A percentile compares a stretch with the other conserved stretches of the same genome.
Evolutionary conservation across 2,329 filamentous ascomycete genomes (phyloP).

Genomic region (Talaromyces funiculosus): DNA sequence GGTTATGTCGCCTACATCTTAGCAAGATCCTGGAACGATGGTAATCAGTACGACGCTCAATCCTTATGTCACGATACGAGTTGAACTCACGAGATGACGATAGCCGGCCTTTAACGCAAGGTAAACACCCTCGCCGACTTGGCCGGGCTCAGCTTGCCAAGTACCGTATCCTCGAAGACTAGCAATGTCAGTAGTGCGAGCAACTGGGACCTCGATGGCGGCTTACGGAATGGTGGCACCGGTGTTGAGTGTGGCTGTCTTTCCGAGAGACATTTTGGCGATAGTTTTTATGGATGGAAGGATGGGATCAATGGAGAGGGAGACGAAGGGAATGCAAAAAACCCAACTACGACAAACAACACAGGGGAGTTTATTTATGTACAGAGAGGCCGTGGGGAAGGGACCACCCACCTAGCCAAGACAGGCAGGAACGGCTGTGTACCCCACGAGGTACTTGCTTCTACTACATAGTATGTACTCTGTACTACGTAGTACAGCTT

Average conservation of each 20-base stretch:
- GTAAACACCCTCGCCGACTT: slow-evolving; percentile 37
- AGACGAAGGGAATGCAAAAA: not conserved
- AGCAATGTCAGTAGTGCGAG: not conserved
- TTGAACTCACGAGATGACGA: slow-evolving; percentile 31
- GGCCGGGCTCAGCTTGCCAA: slow-evolving; percentile 36
- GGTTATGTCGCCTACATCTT: slow-evolving; percentile 27
- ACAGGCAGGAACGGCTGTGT: not conserved
- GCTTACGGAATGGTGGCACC: slow-evolving; percentile 35
- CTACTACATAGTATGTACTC: no score
- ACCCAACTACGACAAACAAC: not conserved
- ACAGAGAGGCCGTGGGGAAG: not conserved
- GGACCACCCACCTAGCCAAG: not conserved
- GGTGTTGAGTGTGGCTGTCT: slow-evolving; percentile 35
- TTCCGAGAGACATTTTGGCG: slow-evolving; percentile 36
- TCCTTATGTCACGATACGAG: no score
- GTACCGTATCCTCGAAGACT: slow-evolving; percentile 38
- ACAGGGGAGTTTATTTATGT: not conserved
- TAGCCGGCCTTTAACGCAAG: slow-evolving; percentile 37
- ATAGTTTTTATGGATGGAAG: not conserved
- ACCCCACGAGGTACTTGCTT: not conserved
- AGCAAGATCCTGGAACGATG: slow-evolving; percentile 30
- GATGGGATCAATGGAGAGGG: not conserved
- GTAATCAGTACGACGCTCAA: slow-evolving; percentile 9
- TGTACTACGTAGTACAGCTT: no score
- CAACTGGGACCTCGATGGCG: not conserved